Evolutionary conservation across 129 eudicot genomes (phyloP).

Genomic region (carrot (Daucus carota)): DNA sequence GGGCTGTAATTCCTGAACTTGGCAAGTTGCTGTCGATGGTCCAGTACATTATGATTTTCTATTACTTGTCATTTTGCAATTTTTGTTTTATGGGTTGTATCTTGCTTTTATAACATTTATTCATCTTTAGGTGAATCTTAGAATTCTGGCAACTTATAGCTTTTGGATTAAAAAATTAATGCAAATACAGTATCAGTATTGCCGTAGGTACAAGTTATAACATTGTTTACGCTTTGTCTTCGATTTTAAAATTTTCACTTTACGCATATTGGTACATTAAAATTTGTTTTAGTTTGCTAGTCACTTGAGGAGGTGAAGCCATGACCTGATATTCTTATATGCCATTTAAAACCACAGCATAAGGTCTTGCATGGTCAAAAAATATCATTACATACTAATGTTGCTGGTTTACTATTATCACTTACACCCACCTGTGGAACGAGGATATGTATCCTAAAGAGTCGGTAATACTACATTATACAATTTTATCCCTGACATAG

Average conservation of each 20-base stretch:
- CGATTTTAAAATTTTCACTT: background rate
- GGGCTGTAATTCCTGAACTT: no score
- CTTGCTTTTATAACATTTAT: no score
- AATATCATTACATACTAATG: background rate
- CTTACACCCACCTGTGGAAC: background rate
- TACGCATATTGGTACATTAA: background rate
- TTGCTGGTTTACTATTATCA: background rate
- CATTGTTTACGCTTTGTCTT: background rate
- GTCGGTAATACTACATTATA: background rate
- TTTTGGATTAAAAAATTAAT: background rate
- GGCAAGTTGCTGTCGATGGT: no score
- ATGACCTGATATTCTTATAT: background rate
- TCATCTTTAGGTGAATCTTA: background rate
- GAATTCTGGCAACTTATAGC: background rate
- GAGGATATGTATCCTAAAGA: background rate
- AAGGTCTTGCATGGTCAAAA: background rate
- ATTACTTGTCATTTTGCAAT: no score
- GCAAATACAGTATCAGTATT: background rate
- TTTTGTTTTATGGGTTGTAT: no score
- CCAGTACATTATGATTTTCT: no score
- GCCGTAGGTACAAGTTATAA: background rate
- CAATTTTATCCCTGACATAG: background rate
- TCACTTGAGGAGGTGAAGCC: background rate
- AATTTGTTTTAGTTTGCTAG: background rate
- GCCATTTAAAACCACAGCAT: background rate